phyloP scores from a whole-genome alignment of 1,284 basidiomycete species.

The Fomitopsis palustris region DNA sequence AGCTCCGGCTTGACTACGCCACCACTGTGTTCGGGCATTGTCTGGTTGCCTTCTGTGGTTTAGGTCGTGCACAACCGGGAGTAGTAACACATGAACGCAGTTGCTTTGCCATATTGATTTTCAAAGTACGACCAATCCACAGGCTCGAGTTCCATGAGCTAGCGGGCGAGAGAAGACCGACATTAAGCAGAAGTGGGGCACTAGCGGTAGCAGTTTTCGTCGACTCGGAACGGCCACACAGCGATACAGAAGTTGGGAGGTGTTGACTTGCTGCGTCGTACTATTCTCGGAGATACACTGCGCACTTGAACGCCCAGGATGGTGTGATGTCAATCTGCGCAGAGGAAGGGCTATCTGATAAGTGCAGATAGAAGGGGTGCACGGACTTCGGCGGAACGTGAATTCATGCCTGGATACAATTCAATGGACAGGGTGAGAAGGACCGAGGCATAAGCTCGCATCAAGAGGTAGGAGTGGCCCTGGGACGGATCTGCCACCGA shows the following conservation, averaged over 20 bases:
- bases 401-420: background rate
- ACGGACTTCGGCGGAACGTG: constrained; percentile 1
- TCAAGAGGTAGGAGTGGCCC: background rate
- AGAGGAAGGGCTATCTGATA: background rate
- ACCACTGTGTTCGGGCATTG: background rate
- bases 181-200: too few species aligned
- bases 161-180: too few species aligned
- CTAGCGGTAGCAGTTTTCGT: too few species aligned
- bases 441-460: constrained; percentile 1
- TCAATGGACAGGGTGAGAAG: background rate
- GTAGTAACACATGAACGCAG: background rate
- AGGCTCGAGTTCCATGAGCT: too few species aligned
- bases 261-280: background rate
- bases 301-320: background rate
- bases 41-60: background rate
- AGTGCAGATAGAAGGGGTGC: constrained; percentile 1
- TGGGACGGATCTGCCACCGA: background rate
- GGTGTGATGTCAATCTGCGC: constrained; percentile 1
- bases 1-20: background rate
- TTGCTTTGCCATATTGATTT: too few species aligned
- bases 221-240: too few species aligned
- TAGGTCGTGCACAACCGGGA: background rate
- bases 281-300: background rate
- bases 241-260: background rate
- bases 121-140: too few species aligned